phyloP scores from a whole-genome alignment of 371 early-diverging fungal species.

The Mucor piriformis region DNA sequence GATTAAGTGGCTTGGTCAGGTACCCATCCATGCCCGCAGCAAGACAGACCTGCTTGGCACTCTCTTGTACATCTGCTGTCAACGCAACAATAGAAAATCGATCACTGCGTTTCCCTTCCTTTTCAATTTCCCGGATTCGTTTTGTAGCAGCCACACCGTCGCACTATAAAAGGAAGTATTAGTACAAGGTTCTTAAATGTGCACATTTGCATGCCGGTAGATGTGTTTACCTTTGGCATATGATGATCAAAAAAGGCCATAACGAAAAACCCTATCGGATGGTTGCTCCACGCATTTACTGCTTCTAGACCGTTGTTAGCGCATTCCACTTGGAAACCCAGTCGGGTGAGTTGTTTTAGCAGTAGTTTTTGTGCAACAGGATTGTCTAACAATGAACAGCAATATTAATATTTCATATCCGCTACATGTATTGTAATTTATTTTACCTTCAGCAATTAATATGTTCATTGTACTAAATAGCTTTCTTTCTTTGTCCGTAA shows the following conservation, averaged over 20 bases:
- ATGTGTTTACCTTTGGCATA: conserved; percentile 44
- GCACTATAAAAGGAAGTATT: conserved; percentile 22
- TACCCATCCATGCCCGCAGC: conserved; percentile 55
- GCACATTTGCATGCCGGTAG: not conserved
- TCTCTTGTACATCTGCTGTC: conserved; percentile 54
- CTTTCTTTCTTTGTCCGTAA: conserved; percentile 36
- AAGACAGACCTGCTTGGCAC: conserved; percentile 51
- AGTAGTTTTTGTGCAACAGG: conserved; percentile 51
- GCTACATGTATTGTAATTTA: too few species aligned
- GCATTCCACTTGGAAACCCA: conserved; percentile 46
- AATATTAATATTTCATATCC: not conserved
- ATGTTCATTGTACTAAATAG: conserved; percentile 41
- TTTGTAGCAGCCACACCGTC: conserved; percentile 55
- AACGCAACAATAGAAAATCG: conserved; percentile 39
- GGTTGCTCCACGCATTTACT: conserved; percentile 35
- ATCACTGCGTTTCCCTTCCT: conserved; percentile 5
- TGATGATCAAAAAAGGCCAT: conserved; percentile 55
- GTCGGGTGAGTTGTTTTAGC: conserved; percentile 42
- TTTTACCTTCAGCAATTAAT: conserved; percentile 49
- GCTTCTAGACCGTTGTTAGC: conserved; percentile 53
- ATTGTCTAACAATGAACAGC: conserved; percentile 34
- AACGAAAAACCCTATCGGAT: conserved; percentile 33
- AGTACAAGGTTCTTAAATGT: not conserved
- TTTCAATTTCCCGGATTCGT: conserved; percentile 39
- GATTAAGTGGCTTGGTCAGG: conserved; percentile 48